phyloP scores from a whole-genome alignment of 805 yeast species.

The Kregervanrija delftensis region DNA sequence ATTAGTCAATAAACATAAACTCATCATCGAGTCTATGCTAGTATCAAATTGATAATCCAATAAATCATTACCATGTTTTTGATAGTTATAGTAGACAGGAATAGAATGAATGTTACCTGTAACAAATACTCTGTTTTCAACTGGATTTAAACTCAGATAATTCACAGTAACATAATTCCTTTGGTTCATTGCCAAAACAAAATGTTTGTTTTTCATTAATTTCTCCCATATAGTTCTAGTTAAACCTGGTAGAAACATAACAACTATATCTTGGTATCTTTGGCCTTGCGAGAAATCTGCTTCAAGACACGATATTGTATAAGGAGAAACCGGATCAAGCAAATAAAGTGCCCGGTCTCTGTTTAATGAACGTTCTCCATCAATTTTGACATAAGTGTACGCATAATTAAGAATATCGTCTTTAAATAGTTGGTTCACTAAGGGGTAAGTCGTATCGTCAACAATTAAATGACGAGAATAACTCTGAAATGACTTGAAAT shows the following conservation, averaged over 20 bases:
- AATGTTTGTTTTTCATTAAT: slow-evolving; percentile 10
- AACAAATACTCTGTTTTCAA: slow-evolving; percentile 68
- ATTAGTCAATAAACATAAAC: slow-evolving; percentile 70
- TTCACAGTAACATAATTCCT: slow-evolving; percentile 24
- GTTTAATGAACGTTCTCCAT: slow-evolving; percentile 24
- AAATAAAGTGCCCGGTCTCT: slow-evolving; percentile 68
- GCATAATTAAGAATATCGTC: slow-evolving; percentile 24
- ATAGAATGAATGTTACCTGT: slow-evolving; percentile 54
- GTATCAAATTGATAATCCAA: slow-evolving; percentile 50
- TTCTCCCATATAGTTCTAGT: slow-evolving; percentile 18
- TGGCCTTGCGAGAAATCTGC: slow-evolving; percentile 65
- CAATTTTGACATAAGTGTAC: slow-evolving; percentile 25
- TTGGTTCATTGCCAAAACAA: not conserved
- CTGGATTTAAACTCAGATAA: slow-evolving; percentile 48
- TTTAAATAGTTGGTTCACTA: slow-evolving; percentile 19
- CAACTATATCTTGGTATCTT: slow-evolving; percentile 70
- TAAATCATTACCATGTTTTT: slow-evolving; percentile 52
- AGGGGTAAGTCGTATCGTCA: slow-evolving; percentile 23
- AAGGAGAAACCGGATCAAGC: slow-evolving; percentile 54
- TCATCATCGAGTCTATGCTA: slow-evolving; percentile 61
- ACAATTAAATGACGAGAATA: slow-evolving; percentile 25
- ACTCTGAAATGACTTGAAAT: slow-evolving; percentile 12
- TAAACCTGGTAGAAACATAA: slow-evolving; percentile 58
- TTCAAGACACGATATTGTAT: slow-evolving; percentile 65
- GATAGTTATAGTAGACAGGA: slow-evolving; percentile 70